Conservation (phyloP, 2,329 filamentous ascomycete genomes). For the Fusarium nurragi region DNA sequence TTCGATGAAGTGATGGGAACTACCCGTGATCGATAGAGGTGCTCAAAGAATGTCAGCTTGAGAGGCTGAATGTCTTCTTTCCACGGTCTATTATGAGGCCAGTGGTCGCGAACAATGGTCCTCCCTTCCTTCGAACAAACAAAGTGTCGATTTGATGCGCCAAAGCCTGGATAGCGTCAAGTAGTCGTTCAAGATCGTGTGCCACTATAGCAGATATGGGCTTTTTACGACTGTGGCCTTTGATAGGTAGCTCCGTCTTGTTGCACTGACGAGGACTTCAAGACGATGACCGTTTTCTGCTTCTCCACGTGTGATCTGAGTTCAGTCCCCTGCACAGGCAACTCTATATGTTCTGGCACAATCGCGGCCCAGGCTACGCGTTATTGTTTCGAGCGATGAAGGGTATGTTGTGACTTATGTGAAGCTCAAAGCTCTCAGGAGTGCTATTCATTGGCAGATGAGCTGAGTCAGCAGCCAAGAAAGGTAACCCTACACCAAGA, state of each 20-base stretch:
- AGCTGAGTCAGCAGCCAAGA: slow-evolving; percentile 29
- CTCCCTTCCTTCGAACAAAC: background rate
- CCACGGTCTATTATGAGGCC: background rate
- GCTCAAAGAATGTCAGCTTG: background rate
- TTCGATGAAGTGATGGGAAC: background rate
- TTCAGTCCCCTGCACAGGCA: background rate
- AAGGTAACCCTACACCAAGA: slow-evolving; percentile 10
- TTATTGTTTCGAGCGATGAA: slow-evolving; percentile 19
- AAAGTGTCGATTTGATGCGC: background rate
- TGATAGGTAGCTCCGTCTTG: slow-evolving; percentile 2
- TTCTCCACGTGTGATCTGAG: background rate
- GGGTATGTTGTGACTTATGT: slow-evolving; percentile 16
- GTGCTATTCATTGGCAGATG: slow-evolving; percentile 21
- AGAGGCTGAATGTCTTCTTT: background rate
- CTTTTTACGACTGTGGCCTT: slow-evolving; percentile 2
- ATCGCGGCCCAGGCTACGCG: slow-evolving; percentile 16
- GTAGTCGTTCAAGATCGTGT: background rate
- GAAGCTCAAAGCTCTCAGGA: slow-evolving; percentile 29
- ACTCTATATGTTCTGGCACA: background rate
- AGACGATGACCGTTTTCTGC: background rate
- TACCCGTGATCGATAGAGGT: background rate
- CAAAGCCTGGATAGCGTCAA: background rate
- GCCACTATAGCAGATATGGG: slow-evolving; percentile 1
- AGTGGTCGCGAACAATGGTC: background rate
- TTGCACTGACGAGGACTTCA: background rate